Percentiles rank a stretch among this genome's conserved stretches.
Evolutionary conservation across 768 basidiomycete genomes (phyloP).

Genomic region (Suillus lakei): DNA sequence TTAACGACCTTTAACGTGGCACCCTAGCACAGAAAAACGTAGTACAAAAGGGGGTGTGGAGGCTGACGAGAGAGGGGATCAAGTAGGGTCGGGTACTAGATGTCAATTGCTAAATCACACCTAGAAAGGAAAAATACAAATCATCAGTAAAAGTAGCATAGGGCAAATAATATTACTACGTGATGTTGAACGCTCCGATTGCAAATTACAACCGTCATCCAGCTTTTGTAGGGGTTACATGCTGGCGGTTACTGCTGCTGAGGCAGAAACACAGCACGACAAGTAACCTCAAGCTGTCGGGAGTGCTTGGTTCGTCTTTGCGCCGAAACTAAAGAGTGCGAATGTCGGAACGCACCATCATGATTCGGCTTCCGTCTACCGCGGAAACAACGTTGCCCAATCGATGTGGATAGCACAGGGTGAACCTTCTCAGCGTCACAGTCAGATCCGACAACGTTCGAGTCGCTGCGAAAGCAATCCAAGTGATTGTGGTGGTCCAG

Average conservation of each 20-base stretch:
- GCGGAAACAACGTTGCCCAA: neutral
- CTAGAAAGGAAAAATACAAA: neutral
- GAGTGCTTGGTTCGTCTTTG: constrained; percentile 18
- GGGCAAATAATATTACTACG: neutral
- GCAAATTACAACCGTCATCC: constrained; percentile 20
- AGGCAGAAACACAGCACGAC: constrained; percentile 16
- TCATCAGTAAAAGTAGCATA: neutral
- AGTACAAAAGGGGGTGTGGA: neutral
- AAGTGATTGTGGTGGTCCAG: neutral
- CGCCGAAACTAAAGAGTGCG: neutral
- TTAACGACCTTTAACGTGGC: too few relatives aligned
- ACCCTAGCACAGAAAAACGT: neutral
- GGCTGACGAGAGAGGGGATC: neutral
- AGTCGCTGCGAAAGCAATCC: neutral
- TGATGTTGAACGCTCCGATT: constrained; percentile 9
- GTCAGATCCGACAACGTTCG: neutral
- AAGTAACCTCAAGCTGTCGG: constrained; percentile 8
- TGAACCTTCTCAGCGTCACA: neutral
- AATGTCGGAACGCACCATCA: neutral
- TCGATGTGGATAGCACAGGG: neutral
- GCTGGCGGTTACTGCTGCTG: constrained; percentile 14
- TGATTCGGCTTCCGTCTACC: neutral
- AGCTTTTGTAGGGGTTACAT: constrained; percentile 5
- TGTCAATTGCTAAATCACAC: neutral
- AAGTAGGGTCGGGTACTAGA: neutral